phyloP scores from a whole-genome alignment of 768 basidiomycete genomes.

The Tremella mesenterica region DNA sequence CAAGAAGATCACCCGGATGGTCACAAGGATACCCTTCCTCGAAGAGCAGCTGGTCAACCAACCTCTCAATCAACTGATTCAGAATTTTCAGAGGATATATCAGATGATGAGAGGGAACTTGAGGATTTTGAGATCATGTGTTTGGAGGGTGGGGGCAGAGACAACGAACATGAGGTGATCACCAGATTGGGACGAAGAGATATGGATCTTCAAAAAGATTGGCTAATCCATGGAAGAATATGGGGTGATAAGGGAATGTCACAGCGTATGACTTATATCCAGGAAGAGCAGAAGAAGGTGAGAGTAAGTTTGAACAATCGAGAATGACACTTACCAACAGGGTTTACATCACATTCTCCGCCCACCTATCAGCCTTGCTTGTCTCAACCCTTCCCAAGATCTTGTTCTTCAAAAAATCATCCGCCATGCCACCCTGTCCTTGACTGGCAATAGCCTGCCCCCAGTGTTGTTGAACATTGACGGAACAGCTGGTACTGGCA shows the following conservation, averaged over 20 bases:
- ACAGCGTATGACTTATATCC: not conserved
- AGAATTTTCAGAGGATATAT: not conserved
- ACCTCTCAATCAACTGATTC: too few relatives aligned
- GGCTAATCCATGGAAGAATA: not conserved
- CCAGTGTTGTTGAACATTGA: constrained; percentile 3
- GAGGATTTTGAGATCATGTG: not conserved
- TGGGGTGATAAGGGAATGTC: not conserved
- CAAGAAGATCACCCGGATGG: not conserved
- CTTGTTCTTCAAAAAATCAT: not conserved
- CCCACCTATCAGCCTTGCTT: not conserved
- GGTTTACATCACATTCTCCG: not conserved
- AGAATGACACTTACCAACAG: not conserved
- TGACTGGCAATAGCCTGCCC: not conserved
- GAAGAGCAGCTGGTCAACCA: not conserved
- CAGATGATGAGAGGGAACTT: not conserved
- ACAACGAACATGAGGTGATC: not conserved
- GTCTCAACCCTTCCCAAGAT: not conserved
- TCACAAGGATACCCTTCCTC: not conserved
- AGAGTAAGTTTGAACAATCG: not conserved
- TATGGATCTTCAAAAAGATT: not conserved
- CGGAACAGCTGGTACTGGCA: constrained; percentile 7
- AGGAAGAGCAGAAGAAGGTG: too few relatives aligned
- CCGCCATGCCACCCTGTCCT: not conserved
- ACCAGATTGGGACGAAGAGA: not conserved
- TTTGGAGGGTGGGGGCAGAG: not conserved